Base-by-base conservation (phyloP, 345 rosid genomes). In the Cardiospermum halicacabum region DNA sequence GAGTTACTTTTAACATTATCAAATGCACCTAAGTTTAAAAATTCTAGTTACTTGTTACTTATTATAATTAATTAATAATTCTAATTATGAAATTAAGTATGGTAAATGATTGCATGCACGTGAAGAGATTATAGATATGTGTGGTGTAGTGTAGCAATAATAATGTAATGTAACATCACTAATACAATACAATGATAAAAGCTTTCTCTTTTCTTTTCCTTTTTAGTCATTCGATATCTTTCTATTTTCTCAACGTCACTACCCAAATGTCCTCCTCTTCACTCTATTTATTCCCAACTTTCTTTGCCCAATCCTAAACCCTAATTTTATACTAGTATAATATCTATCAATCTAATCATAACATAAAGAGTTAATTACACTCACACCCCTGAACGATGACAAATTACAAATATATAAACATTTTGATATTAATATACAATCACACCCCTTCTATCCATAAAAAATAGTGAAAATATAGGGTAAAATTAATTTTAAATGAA, bases 161-260 rank as follows among this genome's bases (percentile, higher is more conserved):
- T 30, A 26, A 19, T 31, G 49, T 7, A 43, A 19, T 19, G 24
- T 21, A 49, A 58, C 66, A 62, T 69, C 54, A 42, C 34, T 22
- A 45, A 16, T 32, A 21, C 26, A 45, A 16, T 32, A 21, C 18
- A 64, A 67, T 74, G 65, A 67, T 62, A 73, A 69, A 77, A 77
- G 75, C 45, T 45, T 11, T 28, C 43, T 58, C 60, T 68, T 66
- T 62, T 73, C 58, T 65, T 73, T 69, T 66, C 53, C 74, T 70
- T 77, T 77, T 73, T 59, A 67, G 70, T 58, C 73, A 62, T 63
- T 68, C 78, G 60, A 73, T 61, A 63, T 73, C 67, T 77, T 72
- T 73, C 68, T 22, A 30, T 25, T 34, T n/a, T 69, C 22, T 61
- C 66, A 56, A 53, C 55, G 66, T 58, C 42, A 68, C 18, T 73